Evolutionary conservation across 805 yeast genomes (phyloP), one percentile per base, ranked within the genome.

Genomic region (Saccharomyces jurei): DNA sequence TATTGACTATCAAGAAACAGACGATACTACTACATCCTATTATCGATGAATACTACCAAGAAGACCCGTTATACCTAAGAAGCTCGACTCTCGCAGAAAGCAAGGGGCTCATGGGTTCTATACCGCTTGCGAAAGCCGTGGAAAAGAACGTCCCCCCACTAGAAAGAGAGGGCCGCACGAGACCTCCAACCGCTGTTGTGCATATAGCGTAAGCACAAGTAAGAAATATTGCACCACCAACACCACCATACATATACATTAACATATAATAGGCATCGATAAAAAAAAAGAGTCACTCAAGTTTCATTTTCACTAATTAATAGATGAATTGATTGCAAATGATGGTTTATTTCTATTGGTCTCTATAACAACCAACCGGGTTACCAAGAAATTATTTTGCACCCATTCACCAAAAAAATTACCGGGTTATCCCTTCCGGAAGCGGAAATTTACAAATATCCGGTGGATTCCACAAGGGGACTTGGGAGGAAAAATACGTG

Each of bases 21-120:
- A 89, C 96, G 1, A 94, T 94, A 3, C 74, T 94, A 50, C 73
- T 94, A 73, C 96, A 91, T 67, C 99, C 99, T 1, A 87, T 94
- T 46, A 74, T 78, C 49, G 98, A 94, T 68, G 96, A 94, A 69
- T 91, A 83, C 72, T 91, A 83, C 71, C 89, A 87, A 63, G 78
- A 77, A 41, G 86, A 86, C 54, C 88, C 89, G 53, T 70, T 82
- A 9, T 76, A 77, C 58, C 74, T 80, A 56, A 82, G 99, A 69
- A 83, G 88, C 26, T 81, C 91, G 26, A 84, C 82, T 10, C 83
- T 89, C 63, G 97, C 96, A 17, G 89, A 88, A 71, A 81, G 87
- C 60, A 89, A 89, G 70, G 99, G 99, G 51, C 81, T 94, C 52
- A 89, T 92, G 80, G 96, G 97, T 27, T 86, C 96, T 1, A 86